These are phyloP conservation scores for Pythium utonaiense DNA, from an alignment of 352 stramenopile species.

Conservation along the genomic window DNA sequence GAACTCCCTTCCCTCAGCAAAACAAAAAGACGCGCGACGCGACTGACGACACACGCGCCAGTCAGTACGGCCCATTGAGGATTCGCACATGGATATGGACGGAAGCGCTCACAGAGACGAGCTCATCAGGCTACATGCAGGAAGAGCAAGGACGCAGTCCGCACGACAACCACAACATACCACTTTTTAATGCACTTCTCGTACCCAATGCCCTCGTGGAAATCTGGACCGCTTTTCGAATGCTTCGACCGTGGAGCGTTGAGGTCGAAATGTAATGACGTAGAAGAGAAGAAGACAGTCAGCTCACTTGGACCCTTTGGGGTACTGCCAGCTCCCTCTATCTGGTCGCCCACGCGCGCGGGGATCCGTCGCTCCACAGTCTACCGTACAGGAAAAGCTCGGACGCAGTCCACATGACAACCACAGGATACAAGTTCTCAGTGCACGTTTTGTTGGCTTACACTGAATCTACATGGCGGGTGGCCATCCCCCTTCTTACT, in stretches of 20 bases:
- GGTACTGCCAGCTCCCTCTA: too few relatives aligned
- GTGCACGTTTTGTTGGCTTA: neutral
- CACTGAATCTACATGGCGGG: neutral
- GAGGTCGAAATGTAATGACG: too few relatives aligned
- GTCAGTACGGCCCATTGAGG: neutral
- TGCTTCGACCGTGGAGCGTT: too few relatives aligned
- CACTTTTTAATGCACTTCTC: neutral
- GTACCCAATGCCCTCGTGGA: too few relatives aligned
- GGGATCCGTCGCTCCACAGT: too few relatives aligned
- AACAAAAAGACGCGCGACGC: neutral
- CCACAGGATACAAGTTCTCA: neutral
- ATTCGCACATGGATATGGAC: conserved; percentile 2
- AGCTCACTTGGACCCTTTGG: too few relatives aligned
- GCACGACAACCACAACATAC: neutral
- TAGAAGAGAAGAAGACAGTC: too few relatives aligned
- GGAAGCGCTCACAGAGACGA: neutral
- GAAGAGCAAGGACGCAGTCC: neutral
- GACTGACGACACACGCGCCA: neutral
- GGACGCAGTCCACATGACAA: neutral
- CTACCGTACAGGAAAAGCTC: neutral
- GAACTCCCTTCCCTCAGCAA: neutral
- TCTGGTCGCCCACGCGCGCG: too few relatives aligned
- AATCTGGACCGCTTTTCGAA: too few relatives aligned
- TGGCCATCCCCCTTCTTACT: conserved; percentile 4
- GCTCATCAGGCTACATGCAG: neutral